Base-by-base conservation (phyloP, 2,329 filamentous ascomycete species). In the Cephalotrichum gorgonifer region DNA sequence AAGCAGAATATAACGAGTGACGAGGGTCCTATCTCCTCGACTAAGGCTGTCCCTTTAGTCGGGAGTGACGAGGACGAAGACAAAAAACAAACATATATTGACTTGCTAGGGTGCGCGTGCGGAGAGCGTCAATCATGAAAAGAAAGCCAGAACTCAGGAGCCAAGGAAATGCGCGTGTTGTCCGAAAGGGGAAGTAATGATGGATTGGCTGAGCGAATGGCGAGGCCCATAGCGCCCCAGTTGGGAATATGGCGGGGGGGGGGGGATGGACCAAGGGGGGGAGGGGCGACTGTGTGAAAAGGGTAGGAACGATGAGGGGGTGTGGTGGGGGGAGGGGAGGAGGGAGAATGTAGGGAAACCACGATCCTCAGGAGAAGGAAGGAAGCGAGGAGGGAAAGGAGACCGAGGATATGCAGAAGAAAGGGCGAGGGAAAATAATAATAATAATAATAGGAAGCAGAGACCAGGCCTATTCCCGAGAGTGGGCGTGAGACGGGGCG, bases 361-460 rank as follows among this genome's bases (percentile, higher is more conserved):
- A 27, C 17, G 22, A 46, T 23, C 43, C 30, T 20, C n/a, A 38
- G 43, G 48, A 43, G 17, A 22, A 23, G 38, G 35, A 44, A 9
- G 20, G 44, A 39, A 42, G 12, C 14, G 28, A 46, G 38, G 48
- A 28, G 27, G 39, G 42, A 45, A 22, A 49, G 35, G 39, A 46
- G 43, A 28, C 47, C 38, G 22, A 45, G 44, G n/a, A 48, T 38
- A 44, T 45, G 48, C 43, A 43, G 28, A 26, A 54, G 51, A 51
- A 52, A 58, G 41, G 28, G 35, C 14, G 44, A 57, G 58, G 54
- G 52, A 56, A 50, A 48, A 49, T 52, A 51, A 49, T 41, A 43
- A 44, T 25, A 30, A 55, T 50, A 50, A 56, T 54, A 47, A 56
- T 52, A 54, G 58, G 52, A 43, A 50, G 48, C 43, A 54, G 54